A percentile compares a stretch with the other conserved stretches of the same genome.
Conservation (phyloP, 139 green algal species). For the Tetradesmus lagerheimii region DNA sequence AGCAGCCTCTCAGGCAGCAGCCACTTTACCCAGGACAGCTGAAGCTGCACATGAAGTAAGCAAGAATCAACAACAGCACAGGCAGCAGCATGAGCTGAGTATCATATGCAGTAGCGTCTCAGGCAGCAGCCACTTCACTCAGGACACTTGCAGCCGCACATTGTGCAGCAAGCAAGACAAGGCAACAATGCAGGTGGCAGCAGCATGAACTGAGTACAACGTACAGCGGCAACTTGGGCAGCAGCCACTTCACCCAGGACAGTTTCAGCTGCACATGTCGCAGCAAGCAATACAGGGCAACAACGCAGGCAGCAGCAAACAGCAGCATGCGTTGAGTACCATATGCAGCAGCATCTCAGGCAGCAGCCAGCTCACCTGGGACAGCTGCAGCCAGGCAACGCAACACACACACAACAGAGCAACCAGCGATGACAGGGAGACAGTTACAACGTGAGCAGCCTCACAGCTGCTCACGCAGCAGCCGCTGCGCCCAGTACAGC, state of each 20-base stretch:
- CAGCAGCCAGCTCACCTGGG: constrained; percentile 2
- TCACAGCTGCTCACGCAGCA: constrained; percentile 16
- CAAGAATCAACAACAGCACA: not conserved
- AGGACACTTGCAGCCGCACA: constrained; percentile 15
- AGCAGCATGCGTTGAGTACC: too few relatives aligned
- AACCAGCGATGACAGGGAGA: too few relatives aligned
- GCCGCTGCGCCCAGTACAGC: not conserved
- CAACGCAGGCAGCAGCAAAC: too few relatives aligned
- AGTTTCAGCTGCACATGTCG: too few relatives aligned
- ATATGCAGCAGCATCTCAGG: not conserved
- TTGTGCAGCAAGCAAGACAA: not conserved
- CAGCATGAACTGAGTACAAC: too few relatives aligned
- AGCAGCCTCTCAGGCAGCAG: constrained; percentile 8
- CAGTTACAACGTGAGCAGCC: too few relatives aligned
- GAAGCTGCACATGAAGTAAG: too few relatives aligned
- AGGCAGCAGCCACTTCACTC: constrained; percentile 13
- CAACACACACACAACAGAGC: too few relatives aligned
- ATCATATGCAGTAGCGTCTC: too few relatives aligned
- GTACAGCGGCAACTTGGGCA: not conserved
- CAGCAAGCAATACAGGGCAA: not conserved
- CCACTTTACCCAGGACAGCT: not conserved
- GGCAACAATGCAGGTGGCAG: not conserved
- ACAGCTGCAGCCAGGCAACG: not conserved
- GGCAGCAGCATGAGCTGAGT: too few relatives aligned
- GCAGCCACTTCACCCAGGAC: not conserved